phyloP scores from a whole-genome alignment of 768 basidiomycete genomes.

The Trametes cinnabarina region DNA sequence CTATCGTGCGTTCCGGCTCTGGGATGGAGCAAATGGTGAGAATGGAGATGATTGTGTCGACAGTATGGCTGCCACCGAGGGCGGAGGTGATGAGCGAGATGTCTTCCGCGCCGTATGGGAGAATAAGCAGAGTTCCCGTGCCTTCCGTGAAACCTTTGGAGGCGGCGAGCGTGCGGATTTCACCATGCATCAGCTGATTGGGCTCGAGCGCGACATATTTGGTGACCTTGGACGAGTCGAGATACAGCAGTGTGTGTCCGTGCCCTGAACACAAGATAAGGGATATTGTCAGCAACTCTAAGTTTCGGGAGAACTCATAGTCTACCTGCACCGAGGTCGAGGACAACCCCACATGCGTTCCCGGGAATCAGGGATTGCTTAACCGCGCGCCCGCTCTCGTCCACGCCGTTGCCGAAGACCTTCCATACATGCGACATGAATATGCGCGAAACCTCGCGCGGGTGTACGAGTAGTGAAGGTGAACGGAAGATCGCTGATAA shows the following conservation, averaged over 20 bases:
- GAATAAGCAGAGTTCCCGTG: constrained; percentile 53
- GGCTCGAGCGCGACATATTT: constrained; percentile 75
- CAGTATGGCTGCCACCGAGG: constrained; percentile 35
- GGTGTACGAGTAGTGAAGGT: constrained; percentile 48
- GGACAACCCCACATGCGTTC: constrained; percentile 56
- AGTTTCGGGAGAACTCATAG: not conserved
- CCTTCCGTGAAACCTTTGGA: constrained; percentile 52
- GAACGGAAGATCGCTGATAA: constrained; percentile 36
- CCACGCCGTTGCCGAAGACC: constrained; percentile 45
- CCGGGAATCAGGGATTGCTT: constrained; percentile 52
- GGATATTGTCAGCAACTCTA: not conserved
- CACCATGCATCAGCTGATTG: constrained; percentile 59
- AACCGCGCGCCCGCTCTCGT: constrained; percentile 38
- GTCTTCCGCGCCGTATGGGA: constrained; percentile 65
- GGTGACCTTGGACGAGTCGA: constrained; percentile 52
- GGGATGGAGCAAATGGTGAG: constrained; percentile 69
- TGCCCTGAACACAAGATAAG: constrained; percentile 41
- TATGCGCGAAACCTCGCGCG: constrained; percentile 44
- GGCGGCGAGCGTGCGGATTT: constrained; percentile 49
- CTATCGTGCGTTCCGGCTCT: constrained; percentile 47
- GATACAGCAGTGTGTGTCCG: constrained; percentile 62
- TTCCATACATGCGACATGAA: constrained; percentile 63
- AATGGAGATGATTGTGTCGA: constrained; percentile 65
- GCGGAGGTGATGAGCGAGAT: constrained; percentile 44
- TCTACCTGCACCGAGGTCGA: constrained; percentile 68